Conservation (phyloP, 768 basidiomycete genomes). For the Xanthoconium stramineum region DNA sequence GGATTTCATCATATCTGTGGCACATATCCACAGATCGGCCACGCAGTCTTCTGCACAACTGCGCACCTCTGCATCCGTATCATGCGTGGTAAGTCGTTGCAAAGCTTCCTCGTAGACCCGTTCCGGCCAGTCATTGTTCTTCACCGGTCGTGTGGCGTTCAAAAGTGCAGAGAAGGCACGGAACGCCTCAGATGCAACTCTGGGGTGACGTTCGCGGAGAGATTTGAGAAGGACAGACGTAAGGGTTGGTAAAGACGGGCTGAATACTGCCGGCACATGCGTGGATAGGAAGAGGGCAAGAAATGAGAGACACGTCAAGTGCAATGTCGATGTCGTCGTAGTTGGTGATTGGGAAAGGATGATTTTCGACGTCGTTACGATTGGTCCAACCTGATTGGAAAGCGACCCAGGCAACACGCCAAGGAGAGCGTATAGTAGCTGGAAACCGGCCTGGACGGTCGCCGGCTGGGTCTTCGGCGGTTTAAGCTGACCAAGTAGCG, state of each 20-base stretch:
- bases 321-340: constrained; percentile 77
- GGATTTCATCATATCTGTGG: constrained; percentile 63
- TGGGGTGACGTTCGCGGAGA: constrained; percentile 80
- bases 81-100: constrained; percentile 64
- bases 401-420: constrained; percentile 82
- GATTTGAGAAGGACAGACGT: constrained; percentile 74
- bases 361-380: constrained; percentile 61
- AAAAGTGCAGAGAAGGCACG: constrained; percentile 82
- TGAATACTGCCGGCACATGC: constrained; percentile 57
- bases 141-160: constrained; percentile 68
- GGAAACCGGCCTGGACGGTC: constrained; percentile 84
- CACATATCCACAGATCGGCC: constrained; percentile 85
- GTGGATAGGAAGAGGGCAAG: constrained; percentile 76
- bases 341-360: constrained; percentile 66
- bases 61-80: constrained; percentile 91
- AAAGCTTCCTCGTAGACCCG: constrained; percentile 73
- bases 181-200: constrained; percentile 86
- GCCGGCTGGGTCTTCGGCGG: constrained; percentile 71
- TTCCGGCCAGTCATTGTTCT: constrained; percentile 63
- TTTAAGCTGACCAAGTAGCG: constrained; percentile 82
- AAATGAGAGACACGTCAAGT: constrained; percentile 84
- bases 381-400: constrained; percentile 58
- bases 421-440: constrained; percentile 70
- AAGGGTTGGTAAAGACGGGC: constrained; percentile 57
- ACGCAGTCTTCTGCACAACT: constrained; percentile 77